These are phyloP conservation scores for Ambrosia artemisiifolia DNA, from an alignment of 129 eudicot genomes.

Conservation along the genomic window DNA sequence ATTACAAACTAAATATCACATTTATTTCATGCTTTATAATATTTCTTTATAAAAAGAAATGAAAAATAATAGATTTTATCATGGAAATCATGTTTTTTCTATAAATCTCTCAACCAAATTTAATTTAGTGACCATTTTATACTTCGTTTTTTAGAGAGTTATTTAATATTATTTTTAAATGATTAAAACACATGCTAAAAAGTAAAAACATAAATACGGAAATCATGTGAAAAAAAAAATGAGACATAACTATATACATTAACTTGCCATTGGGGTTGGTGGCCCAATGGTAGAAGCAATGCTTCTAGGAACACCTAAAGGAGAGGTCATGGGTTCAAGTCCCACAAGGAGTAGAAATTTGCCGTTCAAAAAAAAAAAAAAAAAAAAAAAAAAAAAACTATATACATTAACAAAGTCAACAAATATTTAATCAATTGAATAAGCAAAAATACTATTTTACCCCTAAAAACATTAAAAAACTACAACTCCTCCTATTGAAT, in stretches of 20 bases:
- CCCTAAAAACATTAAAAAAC: slow-evolving; percentile 25
- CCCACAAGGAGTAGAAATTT: no score
- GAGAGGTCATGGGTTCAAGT: no score
- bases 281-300: no score
- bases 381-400: slow-evolving; percentile 11
- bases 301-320: no score
- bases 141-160: no score
- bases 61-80: background rate
- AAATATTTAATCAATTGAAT: slow-evolving; percentile 17
- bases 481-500: slow-evolving; percentile 22
- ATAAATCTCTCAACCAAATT: background rate
- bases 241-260: slow-evolving; percentile 20
- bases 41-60: background rate
- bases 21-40: background rate
- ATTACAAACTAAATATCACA: background rate
- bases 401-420: slow-evolving; percentile 32
- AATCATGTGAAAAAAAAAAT: slow-evolving; percentile 3
- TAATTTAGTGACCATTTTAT: no score
- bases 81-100: slow-evolving; percentile 23
- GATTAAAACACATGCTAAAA: no score
- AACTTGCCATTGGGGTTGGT: no score
- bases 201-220: background rate
- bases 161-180: no score
- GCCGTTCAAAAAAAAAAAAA: no score
- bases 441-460: slow-evolving; percentile 39